A percentile compares a stretch with the other conserved stretches of the same genome.
phyloP scores from a whole-genome alignment of 2,329 filamentous ascomycete genomes.

The Cladophialophora bantiana region DNA sequence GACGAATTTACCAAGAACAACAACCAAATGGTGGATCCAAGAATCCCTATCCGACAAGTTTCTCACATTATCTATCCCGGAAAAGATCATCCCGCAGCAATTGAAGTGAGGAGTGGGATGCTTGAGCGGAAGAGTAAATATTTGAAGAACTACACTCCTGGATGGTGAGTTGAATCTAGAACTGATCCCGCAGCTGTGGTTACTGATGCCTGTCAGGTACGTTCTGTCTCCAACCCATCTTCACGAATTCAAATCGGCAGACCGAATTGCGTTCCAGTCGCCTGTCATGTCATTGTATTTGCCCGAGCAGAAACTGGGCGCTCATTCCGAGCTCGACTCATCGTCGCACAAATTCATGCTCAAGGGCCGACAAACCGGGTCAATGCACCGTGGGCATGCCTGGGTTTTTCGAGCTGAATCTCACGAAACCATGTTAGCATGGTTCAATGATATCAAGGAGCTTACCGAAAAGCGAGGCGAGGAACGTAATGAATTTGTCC shows the following conservation, averaged over 20 bases:
- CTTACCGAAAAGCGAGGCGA: constrained; percentile 88
- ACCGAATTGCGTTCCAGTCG: constrained; percentile 79
- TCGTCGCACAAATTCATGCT: constrained; percentile 97
- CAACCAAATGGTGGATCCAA: constrained; percentile 85
- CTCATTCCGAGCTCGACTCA: constrained; percentile 80
- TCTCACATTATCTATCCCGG: constrained; percentile 92
- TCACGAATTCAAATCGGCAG: constrained; percentile 98
- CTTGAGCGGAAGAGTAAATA: constrained; percentile 99
- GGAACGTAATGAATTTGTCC: constrained; percentile 86
- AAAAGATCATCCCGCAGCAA: constrained; percentile 79
- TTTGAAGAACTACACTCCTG: constrained; percentile 93
- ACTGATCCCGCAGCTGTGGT: background rate
- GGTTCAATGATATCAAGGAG: constrained; percentile 91
- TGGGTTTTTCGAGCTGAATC: constrained; percentile 73
- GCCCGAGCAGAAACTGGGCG: constrained; percentile 92
- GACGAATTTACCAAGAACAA: constrained; percentile 78
- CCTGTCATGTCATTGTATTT: constrained; percentile 97
- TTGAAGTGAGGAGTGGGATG: constrained; percentile 88
- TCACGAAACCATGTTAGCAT: constrained; percentile 95
- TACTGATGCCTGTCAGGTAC: constrained; percentile 67
- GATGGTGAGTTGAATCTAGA: constrained; percentile 70
- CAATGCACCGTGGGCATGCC: constrained; percentile 81
- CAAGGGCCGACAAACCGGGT: constrained; percentile 91
- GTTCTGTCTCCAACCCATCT: constrained; percentile 95
- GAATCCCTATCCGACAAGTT: constrained; percentile 75